Conservation (phyloP, 352 stramenopile genomes). For the Thraustochytrium sp. region DNA sequence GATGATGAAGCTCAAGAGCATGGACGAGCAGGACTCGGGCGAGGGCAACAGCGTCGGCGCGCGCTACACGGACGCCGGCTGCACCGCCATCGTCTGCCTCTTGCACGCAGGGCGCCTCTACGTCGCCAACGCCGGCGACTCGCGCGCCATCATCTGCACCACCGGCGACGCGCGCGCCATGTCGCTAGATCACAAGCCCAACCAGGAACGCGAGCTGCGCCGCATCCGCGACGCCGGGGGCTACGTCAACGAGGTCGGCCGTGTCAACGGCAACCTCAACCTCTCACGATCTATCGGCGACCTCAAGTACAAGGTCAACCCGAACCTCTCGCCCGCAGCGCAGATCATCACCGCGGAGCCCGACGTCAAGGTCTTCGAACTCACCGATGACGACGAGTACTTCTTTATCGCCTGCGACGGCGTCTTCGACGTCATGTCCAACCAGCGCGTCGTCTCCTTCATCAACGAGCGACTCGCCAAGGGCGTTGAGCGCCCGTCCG, state of each 20-base stretch:
- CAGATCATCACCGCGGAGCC: conserved; percentile 82
- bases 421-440: conserved; percentile 79
- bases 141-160: conserved; percentile 19
- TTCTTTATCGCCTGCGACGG: conserved; percentile 78
- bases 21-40: conserved; percentile 14
- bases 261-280: conserved; percentile 83
- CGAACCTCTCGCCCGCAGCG: conserved; percentile 55
- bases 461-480: conserved; percentile 58
- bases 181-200: conserved; percentile 36
- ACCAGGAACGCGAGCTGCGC: background rate
- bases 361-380: conserved; percentile 59
- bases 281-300: conserved; percentile 75
- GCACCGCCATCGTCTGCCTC: conserved; percentile 64
- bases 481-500: conserved; percentile 37
- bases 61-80: conserved; percentile 54
- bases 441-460: conserved; percentile 69
- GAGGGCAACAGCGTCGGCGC: background rate
- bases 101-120: conserved; percentile 30
- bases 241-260: conserved; percentile 63
- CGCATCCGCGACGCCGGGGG: conserved; percentile 23
- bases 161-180: background rate
- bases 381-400: conserved; percentile 64
- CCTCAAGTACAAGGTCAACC: conserved; percentile 66
- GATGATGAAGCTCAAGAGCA: conserved; percentile 34
- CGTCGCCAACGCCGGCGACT: conserved; percentile 45